These are phyloP conservation scores for Arthrobotrys iridis DNA, from an alignment of 2,329 filamentous ascomycete species.

Conservation along the genomic window DNA sequence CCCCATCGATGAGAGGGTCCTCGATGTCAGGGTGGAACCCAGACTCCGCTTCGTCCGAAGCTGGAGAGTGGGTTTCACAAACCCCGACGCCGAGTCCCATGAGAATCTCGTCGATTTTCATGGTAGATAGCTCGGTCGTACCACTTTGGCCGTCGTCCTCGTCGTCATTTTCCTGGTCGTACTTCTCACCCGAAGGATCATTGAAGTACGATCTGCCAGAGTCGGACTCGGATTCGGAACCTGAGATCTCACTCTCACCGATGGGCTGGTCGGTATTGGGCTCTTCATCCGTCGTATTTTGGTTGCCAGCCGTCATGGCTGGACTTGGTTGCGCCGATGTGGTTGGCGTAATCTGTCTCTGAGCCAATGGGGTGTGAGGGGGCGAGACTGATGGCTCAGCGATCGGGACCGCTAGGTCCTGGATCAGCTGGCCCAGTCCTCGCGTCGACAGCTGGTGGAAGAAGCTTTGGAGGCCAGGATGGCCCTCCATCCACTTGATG, in stretches of 20 bases:
- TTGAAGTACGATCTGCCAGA: too few species aligned
- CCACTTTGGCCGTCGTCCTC: too few species aligned
- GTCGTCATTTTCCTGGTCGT: too few species aligned
- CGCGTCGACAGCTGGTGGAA: not conserved
- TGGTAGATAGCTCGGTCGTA: too few species aligned
- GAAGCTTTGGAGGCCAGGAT: not conserved
- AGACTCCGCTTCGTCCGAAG: not conserved
- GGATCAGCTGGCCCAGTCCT: not conserved
- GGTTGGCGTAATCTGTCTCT: too few species aligned
- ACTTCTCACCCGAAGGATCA: too few species aligned
- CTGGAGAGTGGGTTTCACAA: not conserved
- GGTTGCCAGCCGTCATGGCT: not conserved
- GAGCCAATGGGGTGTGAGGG: not conserved
- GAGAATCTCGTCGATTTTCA: too few species aligned
- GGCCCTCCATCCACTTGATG: not conserved
- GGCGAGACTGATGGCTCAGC: too few species aligned
- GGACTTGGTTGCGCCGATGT: not conserved
- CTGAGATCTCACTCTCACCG: not conserved
- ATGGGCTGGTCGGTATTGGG: not conserved
- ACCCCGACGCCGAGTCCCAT: not conserved
- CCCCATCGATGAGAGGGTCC: not conserved
- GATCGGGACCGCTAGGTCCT: conserved; percentile 4
- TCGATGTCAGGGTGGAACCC: not conserved
- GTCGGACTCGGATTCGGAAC: too few species aligned
- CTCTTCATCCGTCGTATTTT: too few species aligned